Percentiles rank a stretch among this genome's conserved stretches.
Evolutionary conservation across 805 yeast species (phyloP).

Genomic region (Pichia paraexigua): DNA sequence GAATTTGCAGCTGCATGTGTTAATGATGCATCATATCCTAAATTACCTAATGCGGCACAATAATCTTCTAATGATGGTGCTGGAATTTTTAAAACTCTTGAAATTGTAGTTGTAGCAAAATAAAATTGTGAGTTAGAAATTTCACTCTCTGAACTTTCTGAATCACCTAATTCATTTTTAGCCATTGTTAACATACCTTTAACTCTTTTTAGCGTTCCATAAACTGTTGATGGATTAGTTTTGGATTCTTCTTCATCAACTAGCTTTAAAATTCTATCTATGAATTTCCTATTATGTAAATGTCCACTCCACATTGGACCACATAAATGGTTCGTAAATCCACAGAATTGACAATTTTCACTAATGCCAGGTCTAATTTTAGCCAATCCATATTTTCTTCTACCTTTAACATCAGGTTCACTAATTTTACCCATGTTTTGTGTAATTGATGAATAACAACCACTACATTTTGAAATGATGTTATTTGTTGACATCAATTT

Average conservation of each 20-base stretch:
- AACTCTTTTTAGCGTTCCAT: slow-evolving; percentile 76
- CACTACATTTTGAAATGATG: slow-evolving; percentile 75
- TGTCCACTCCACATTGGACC: slow-evolving; percentile 97
- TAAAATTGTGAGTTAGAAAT: slow-evolving; percentile 57
- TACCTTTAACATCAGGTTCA: slow-evolving; percentile 26
- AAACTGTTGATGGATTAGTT: slow-evolving; percentile 43
- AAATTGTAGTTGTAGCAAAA: slow-evolving; percentile 68
- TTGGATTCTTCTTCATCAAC: slow-evolving; percentile 23
- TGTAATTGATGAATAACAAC: slow-evolving; percentile 65
- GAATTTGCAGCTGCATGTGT: slow-evolving; percentile 87
- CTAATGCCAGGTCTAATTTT: slow-evolving; percentile 52
- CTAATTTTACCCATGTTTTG: slow-evolving; percentile 69
- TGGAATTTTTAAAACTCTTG: slow-evolving; percentile 70
- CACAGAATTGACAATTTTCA: slow-evolving; percentile 62
- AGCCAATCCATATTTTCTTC: slow-evolving; percentile 47
- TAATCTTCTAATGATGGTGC: slow-evolving; percentile 72
- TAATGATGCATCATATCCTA: slow-evolving; percentile 74
- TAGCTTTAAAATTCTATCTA: slow-evolving; percentile 53
- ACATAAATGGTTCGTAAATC: slow-evolving; percentile 61
- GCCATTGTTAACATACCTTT: slow-evolving; percentile 92
- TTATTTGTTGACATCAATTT: slow-evolving; percentile 68
- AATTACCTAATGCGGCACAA: slow-evolving; percentile 73
- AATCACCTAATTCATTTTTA: slow-evolving; percentile 44
- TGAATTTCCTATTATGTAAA: slow-evolving; percentile 63
- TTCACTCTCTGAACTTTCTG: slow-evolving; percentile 3